Base-by-base conservation (phyloP, 2,329 filamentous ascomycete species). In the Samsoniella hepiali region DNA sequence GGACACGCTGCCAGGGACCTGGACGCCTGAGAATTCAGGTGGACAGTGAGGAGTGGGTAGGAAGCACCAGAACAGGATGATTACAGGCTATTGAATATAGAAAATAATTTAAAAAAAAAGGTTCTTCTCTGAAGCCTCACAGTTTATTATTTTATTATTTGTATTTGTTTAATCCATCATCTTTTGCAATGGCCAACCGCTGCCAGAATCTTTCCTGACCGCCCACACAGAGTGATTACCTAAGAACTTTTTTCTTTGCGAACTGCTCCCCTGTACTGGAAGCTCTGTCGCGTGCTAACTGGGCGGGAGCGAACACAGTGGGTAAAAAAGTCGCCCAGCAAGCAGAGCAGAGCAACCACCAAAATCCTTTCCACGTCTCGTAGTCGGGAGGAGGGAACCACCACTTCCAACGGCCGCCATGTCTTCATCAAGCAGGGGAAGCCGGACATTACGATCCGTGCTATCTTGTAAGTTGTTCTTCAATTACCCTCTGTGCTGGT, bases 391-490 rank as follows among this genome's bases (percentile, higher is more conserved):
- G 29, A 15, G 32, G 55, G 3, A 45, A 36, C 17, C 31, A 47
- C 15, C 31, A 13, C 38, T 27, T 13, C 49, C 45, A 44, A 38
- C 27, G 5, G 31, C 40, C 36, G 54, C 34, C 44, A 64, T 64
- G 63, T 51, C 58, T 53, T 57, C 51, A 44, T 62, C 63, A 13
- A 64, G 63, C 58, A 64, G 63, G n/a, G 63, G 63, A 34, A 58
- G 81, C 68, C 78, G 75, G 71, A 79, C 79, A 72, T 73, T 81
- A 64, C 77, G 79, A 69, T 77, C 78, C 67, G 75, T 82, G 62
- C 69, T 87, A 64, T 78, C 78, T 72, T 78, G 85, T 87, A 71
- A 72, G 82, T 63, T 60, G 56, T n/a, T 62, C 54, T 22, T 42
- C 11, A 44, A 49, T 22, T 29, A 22, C 34, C 15, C 11, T 32